Base-by-base conservation (phyloP, 2,329 filamentous ascomycete species). In the Hypoxylon sp. region DNA sequence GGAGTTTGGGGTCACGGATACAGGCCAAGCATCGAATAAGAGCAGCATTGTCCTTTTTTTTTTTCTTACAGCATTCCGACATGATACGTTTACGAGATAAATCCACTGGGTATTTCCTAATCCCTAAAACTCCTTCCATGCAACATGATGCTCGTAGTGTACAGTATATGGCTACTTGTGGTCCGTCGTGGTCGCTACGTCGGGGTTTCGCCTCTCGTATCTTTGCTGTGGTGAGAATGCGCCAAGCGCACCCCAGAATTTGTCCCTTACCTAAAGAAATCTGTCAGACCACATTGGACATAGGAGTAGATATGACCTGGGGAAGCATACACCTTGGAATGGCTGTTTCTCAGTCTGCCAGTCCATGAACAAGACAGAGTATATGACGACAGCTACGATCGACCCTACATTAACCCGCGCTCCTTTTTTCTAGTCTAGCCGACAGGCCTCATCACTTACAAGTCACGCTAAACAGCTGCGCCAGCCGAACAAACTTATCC, bases 361-460 rank as follows among this genome's bases (percentile, higher is more conserved):
- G 67, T 90, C 86, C 81, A 89, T 82, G 74, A 88, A 90, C 57
- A 90, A 76, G 28, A 89, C 81, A 26, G 83, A 80, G 69, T 89
- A 90, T 22, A 82, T 76, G 8, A 80, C 67, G 32, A 87, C 83
- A 74, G 81, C 84, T 87, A 64, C 20, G 50, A 17, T 51, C 43
- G 19, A 41, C 43, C 17, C n/a, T 24, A 22, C 13, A 24, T 59
- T 26, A 50, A 34, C 39, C 13, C 15, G 30, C 26, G 20, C 22
- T n/a, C n/a, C 13, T 6, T 22, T 13, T 22, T 30, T 13, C 34
- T 28, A 24, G 13, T 28, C 20, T 6, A 22, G 34, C 26, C 19
- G 28, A n/a, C 8, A 6, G 4, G 4, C 7, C n/a, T 19, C 34
- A 30, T 26, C 4, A 78, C 85, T 61, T 72, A 89, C 87, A 84